A percentile compares a stretch with the other conserved stretches of the same genome.
Conservation (phyloP, 2,329 filamentous ascomycete species). For the Pyricularia grisea region DNA sequence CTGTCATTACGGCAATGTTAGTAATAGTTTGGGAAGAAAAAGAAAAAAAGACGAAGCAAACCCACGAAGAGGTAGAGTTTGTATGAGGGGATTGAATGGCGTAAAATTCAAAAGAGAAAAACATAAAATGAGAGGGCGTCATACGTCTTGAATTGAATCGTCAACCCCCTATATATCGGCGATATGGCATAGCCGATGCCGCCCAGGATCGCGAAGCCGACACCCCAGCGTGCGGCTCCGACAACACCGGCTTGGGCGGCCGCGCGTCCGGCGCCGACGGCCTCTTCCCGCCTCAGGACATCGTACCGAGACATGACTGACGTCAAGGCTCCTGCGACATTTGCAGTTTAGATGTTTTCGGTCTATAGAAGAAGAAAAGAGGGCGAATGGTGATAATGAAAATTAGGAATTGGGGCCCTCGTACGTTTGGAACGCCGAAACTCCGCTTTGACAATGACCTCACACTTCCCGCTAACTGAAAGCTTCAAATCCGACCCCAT, state of each 20-base stretch:
- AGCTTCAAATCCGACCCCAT: neutral
- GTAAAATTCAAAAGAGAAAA: neutral
- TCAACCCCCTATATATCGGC: slow-evolving; percentile 63
- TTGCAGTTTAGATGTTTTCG: neutral
- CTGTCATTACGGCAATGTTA: slow-evolving; percentile 28
- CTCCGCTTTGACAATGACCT: neutral
- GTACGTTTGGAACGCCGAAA: neutral
- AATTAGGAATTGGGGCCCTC: neutral
- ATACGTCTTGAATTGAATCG: slow-evolving; percentile 70
- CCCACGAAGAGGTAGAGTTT: neutral
- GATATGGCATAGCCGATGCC: slow-evolving; percentile 54
- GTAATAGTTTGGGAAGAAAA: neutral
- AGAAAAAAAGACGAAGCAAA: neutral
- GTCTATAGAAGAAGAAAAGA: neutral
- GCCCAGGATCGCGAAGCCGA: slow-evolving; percentile 52
- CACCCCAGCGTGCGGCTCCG: slow-evolving; percentile 65
- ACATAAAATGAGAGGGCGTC: slow-evolving; percentile 14
- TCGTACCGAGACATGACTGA: slow-evolving; percentile 28
- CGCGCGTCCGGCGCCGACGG: slow-evolving; percentile 61
- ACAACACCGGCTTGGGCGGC: slow-evolving; percentile 56
- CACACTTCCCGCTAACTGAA: neutral
- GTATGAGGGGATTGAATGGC: neutral
- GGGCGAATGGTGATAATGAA: neutral
- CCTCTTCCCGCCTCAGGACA: slow-evolving; percentile 54
- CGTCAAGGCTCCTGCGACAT: neutral